Conservation (phyloP, 2,329 filamentous ascomycete genomes). For the Fusarium goolgardi region DNA sequence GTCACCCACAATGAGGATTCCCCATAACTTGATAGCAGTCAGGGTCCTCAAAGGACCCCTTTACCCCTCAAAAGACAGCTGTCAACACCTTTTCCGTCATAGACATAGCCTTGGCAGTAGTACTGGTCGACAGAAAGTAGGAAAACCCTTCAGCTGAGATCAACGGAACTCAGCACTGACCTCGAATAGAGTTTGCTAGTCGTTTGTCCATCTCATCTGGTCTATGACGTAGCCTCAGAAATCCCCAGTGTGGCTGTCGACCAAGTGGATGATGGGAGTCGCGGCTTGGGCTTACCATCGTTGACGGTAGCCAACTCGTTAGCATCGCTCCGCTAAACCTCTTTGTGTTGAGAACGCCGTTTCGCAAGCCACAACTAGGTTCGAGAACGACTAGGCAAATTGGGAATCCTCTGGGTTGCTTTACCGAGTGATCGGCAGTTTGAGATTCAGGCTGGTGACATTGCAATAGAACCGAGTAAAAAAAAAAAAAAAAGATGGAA, state of each 20-base stretch:
- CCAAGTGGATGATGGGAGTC: not conserved
- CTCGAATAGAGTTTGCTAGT: constrained; percentile 13
- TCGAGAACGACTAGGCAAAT: not conserved
- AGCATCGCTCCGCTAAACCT: not conserved
- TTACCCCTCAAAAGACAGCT: not conserved
- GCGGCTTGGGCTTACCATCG: not conserved
- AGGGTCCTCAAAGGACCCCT: not conserved
- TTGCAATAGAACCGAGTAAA: not conserved
- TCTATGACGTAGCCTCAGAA: not conserved
- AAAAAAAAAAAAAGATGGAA: not conserved
- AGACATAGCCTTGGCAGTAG: constrained; percentile 1
- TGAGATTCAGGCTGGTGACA: not conserved
- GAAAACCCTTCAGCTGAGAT: not conserved
- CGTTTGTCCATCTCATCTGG: not conserved
- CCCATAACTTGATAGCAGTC: not conserved
- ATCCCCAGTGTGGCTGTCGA: not conserved
- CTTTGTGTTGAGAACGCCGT: not conserved
- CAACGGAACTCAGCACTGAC: constrained; percentile 7
- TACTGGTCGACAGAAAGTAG: no score
- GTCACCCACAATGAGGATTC: not conserved
- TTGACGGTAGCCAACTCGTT: not conserved
- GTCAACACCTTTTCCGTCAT: not conserved
- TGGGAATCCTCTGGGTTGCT: not conserved
- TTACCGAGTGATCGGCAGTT: constrained; percentile 11
- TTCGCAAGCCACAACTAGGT: not conserved